These are phyloP conservation scores for Cryphonectria radicalis DNA, from an alignment of 2,329 filamentous ascomycete genomes.

Conservation along the genomic window DNA sequence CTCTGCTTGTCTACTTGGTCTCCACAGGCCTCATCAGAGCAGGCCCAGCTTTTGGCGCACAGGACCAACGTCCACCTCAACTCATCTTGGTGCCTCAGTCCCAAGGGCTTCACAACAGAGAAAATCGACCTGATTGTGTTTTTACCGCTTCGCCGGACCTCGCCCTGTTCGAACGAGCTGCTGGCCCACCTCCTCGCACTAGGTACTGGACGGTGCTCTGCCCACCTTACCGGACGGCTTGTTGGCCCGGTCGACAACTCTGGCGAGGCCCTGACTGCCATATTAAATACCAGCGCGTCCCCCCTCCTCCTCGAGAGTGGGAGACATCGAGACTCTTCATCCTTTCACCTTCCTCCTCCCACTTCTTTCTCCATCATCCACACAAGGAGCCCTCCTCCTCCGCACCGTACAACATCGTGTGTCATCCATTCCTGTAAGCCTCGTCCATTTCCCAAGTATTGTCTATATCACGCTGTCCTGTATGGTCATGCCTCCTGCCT, in stretches of 20 bases:
- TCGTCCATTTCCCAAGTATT: not conserved
- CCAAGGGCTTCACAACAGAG: not conserved
- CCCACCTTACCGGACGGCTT: not conserved
- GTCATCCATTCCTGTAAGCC: not conserved
- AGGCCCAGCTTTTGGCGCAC: not conserved
- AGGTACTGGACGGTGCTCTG: not conserved
- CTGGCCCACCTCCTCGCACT: not conserved
- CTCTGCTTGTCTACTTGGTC: not conserved
- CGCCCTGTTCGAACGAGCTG: not conserved
- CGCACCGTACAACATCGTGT: not conserved
- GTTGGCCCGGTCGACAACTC: not conserved
- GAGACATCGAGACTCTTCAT: not conserved
- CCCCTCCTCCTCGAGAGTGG: not conserved
- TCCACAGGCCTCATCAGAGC: not conserved
- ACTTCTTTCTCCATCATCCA: not conserved
- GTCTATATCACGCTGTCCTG: not conserved
- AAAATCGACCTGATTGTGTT: not conserved
- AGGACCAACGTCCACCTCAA: not conserved
- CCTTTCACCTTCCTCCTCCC: not conserved
- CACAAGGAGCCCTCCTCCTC: not conserved
- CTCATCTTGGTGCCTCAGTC: not conserved
- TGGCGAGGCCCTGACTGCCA: not conserved
- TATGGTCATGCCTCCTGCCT: not conserved
- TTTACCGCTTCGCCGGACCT: conserved; percentile 3
- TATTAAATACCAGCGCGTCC: conserved; percentile 6